Conservation (phyloP, 163 green algal genomes). For the Volvox carteri region DNA sequence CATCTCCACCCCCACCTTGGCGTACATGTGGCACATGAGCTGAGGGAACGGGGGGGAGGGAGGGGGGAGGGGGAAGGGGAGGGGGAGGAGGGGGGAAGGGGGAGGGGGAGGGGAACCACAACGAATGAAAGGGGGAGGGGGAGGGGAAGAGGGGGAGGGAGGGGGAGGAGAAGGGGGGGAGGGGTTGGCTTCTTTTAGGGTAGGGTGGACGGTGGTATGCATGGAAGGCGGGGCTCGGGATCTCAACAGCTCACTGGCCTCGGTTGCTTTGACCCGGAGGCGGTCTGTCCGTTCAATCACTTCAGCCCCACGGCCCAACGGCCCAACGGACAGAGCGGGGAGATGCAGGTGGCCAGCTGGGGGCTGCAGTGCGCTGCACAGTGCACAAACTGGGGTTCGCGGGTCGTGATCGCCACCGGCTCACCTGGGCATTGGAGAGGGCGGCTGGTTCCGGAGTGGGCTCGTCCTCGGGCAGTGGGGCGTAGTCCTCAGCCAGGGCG, state of each 20-base stretch:
- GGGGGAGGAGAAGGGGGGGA: too few species aligned
- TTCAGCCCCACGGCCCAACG: too few species aligned
- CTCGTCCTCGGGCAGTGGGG: conserved; percentile 35
- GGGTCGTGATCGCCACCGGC: neutral
- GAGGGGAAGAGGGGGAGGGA: neutral
- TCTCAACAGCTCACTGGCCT: too few species aligned
- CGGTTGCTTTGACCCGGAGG: too few species aligned
- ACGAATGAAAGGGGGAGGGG: too few species aligned
- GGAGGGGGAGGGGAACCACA: too few species aligned
- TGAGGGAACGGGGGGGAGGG: neutral
- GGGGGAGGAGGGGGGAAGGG: neutral
- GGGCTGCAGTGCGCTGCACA: too few species aligned
- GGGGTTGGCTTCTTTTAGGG: too few species aligned
- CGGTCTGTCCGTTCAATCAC: too few species aligned
- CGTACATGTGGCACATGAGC: conserved; percentile 60
- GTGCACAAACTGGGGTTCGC: too few species aligned
- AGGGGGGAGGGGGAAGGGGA: neutral
- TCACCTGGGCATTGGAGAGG: neutral
- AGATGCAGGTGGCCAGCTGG: neutral
- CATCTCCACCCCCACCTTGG: conserved; percentile 64
- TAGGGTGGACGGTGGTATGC: too few species aligned
- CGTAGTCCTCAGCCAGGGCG: conserved; percentile 8
- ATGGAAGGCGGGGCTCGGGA: too few species aligned
- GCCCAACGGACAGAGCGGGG: neutral
- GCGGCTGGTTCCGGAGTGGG: neutral